Percentiles rank a stretch among this genome's conserved stretches.
phyloP scores from a whole-genome alignment of 805 yeast species.

The Ogataea minuta region DNA sequence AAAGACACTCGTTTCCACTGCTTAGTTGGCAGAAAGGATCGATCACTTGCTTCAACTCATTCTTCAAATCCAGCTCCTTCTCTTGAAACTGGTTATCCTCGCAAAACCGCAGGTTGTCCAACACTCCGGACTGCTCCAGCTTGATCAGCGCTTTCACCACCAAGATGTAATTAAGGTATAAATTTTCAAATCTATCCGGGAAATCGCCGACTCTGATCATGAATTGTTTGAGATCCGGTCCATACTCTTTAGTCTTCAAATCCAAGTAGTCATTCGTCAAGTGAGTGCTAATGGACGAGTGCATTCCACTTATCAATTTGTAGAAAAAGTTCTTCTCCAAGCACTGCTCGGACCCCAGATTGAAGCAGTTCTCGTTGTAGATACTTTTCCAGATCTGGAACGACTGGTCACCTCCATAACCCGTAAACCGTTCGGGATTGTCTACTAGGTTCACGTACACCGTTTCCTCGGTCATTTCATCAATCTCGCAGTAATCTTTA shows the following conservation, averaged over 20 bases:
- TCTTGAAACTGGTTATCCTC: slow-evolving; percentile 28
- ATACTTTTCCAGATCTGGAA: slow-evolving; percentile 91
- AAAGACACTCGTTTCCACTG: slow-evolving; percentile 28
- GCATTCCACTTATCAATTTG: slow-evolving; percentile 87
- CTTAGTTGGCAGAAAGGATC: slow-evolving; percentile 29
- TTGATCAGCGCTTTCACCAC: slow-evolving; percentile 79
- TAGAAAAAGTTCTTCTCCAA: slow-evolving; percentile 86
- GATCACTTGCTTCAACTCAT: slow-evolving; percentile 33
- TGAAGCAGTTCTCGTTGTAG: slow-evolving; percentile 86
- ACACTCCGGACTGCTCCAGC: slow-evolving; percentile 32
- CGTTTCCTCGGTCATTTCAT: slow-evolving; percentile 59
- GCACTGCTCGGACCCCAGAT: slow-evolving; percentile 49
- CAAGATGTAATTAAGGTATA: slow-evolving; percentile 89
- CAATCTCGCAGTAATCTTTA: slow-evolving; percentile 68
- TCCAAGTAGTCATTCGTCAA: slow-evolving; percentile 79
- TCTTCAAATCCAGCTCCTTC: slow-evolving; percentile 29
- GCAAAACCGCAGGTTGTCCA: slow-evolving; percentile 30
- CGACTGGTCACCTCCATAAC: slow-evolving; percentile 91
- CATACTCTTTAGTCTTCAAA: slow-evolving; percentile 71
- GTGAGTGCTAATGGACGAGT: slow-evolving; percentile 92
- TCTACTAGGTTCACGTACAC: slow-evolving; percentile 83
- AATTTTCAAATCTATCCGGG: slow-evolving; percentile 85
- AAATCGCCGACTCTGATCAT: slow-evolving; percentile 86
- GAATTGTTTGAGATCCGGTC: slow-evolving; percentile 77
- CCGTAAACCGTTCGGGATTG: slow-evolving; percentile 95